Percentiles rank a stretch among this genome's conserved stretches.
These are phyloP conservation scores for Flaveria sonorensis DNA, from an alignment of 129 eudicot genomes.

Conservation along the genomic window DNA sequence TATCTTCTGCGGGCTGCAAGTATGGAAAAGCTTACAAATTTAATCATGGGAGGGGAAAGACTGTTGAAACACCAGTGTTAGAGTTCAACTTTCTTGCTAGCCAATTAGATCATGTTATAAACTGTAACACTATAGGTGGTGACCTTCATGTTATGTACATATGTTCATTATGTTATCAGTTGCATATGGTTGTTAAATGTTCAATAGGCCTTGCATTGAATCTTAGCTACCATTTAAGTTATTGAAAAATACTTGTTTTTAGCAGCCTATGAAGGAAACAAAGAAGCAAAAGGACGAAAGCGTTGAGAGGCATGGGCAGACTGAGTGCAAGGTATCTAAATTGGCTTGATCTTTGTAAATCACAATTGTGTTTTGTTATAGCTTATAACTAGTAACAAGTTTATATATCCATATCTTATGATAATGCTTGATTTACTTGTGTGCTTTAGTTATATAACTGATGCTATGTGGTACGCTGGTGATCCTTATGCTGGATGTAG, in stretches of 20 bases:
- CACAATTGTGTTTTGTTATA: not conserved
- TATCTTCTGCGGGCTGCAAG: slow-evolving; percentile 79
- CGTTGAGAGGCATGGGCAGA: not conserved
- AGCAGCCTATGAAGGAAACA: not conserved
- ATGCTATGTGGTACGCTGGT: not conserved
- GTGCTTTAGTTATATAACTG: slow-evolving; percentile 12
- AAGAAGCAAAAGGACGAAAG: not conserved
- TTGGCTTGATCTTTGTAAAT: not conserved
- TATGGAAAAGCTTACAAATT: slow-evolving; percentile 55
- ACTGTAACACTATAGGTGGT: not conserved
- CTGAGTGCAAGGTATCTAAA: slow-evolving; percentile 76
- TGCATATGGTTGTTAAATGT: slow-evolving; percentile 6
- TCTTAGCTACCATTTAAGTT: not conserved
- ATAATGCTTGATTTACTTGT: slow-evolving; percentile 16
- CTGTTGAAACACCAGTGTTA: slow-evolving; percentile 39
- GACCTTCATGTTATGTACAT: not conserved
- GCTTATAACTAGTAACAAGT: not conserved
- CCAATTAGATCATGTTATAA: not conserved
- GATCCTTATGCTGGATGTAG: not conserved
- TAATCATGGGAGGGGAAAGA: slow-evolving; percentile 50
- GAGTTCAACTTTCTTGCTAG: slow-evolving; percentile 50
- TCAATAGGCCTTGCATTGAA: not conserved
- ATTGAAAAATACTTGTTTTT: not conserved
- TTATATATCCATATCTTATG: too few species aligned
- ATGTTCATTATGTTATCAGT: slow-evolving; percentile 9